These are phyloP conservation scores for Dothidotthia symphoricarpi DNA, from an alignment of 2,329 filamentous ascomycete genomes.

Conservation along the genomic window DNA sequence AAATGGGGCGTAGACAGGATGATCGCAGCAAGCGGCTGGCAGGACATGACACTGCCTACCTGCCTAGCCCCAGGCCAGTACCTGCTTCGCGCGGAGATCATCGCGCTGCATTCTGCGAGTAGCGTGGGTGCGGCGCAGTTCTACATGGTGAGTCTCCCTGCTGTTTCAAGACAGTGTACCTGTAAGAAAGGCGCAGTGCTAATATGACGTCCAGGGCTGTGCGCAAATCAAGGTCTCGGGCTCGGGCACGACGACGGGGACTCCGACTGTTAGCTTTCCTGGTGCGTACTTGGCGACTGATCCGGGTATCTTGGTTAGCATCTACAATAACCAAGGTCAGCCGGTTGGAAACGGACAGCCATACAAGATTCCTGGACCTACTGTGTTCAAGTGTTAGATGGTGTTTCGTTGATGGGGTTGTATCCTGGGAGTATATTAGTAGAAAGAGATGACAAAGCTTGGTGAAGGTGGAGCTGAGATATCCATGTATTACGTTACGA, in stretches of 20 bases:
- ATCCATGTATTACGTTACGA: no score
- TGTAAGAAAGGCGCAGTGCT: constrained; percentile 5
- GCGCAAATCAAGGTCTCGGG: constrained; percentile 37
- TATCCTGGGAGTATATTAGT: no score
- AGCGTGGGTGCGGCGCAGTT: constrained; percentile 43
- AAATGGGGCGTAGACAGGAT: constrained; percentile 53
- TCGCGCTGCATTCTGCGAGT: constrained; percentile 44
- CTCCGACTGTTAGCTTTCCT: constrained; percentile 30
- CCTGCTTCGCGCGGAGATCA: constrained; percentile 46
- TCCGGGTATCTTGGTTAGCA: constrained; percentile 32
- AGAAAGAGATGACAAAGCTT: no score
- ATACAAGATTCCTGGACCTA: constrained; percentile 53
- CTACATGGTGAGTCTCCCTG: constrained; percentile 34
- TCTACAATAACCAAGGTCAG: constrained; percentile 26
- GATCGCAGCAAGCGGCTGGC: constrained; percentile 49
- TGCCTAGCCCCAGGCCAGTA: constrained; percentile 43
- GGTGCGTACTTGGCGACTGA: constrained; percentile 36
- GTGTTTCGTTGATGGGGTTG: no score
- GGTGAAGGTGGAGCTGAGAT: no score
- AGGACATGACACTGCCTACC: constrained; percentile 41
- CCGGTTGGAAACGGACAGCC: constrained; percentile 21
- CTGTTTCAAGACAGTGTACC: no score
- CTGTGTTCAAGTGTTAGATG: constrained; percentile 52
- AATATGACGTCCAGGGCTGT: constrained; percentile 28
- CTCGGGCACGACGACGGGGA: constrained; percentile 12